Base-by-base conservation (phyloP, 2,329 filamentous ascomycete species). In the Plenodomus tracheiphilus region DNA sequence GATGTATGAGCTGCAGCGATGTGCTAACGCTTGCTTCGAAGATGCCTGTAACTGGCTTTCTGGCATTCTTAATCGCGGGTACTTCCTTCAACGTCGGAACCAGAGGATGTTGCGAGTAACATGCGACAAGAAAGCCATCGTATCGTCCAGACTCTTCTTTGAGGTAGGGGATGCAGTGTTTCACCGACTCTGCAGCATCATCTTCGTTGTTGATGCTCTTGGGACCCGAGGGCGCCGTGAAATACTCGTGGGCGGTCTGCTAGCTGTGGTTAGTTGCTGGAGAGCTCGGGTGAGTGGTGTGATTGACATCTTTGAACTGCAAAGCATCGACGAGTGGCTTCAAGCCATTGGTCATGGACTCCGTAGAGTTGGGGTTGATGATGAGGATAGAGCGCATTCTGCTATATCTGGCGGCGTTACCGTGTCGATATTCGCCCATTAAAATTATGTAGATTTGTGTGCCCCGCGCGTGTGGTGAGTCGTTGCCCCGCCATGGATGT, bases 41-140 rank as follows among this genome's bases (percentile, higher is more conserved):
- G 47, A 97, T 96, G 5, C 93, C 92, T 0, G 84, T 86, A 4
- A 91, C 86, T 28, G 84, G 81, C 71, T 75, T 81, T 49, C 68
- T 70, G 9, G 55, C 57, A 13, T 58, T 49, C 5, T 69, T 72
- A 43, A 69, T 62, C 1, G 66, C 55, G 11, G 76, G 71, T 13
- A 75, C 63, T n/a, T 73, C 56, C 50, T 78, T 79, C 10, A 96
- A 74, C 41, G 79, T 71, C 0, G 77, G 70, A 0, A 96, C 89
- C 0, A 97, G 80, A 0, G 88, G 85, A 65, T 97, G 91, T 1
- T 88, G 84, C 51, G 89, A 94, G 75, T 90, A 97, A 75, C 93
- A 97, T 17, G 91, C 91, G 2, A 97, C 81, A 0, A 97, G 80
- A 53, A 95, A 86, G n/a, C 81, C 91, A 65, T 94, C 85, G 69